Evolutionary conservation across 2,329 filamentous ascomycete genomes (phyloP).

Genomic region (Aspergillus sp.): DNA sequence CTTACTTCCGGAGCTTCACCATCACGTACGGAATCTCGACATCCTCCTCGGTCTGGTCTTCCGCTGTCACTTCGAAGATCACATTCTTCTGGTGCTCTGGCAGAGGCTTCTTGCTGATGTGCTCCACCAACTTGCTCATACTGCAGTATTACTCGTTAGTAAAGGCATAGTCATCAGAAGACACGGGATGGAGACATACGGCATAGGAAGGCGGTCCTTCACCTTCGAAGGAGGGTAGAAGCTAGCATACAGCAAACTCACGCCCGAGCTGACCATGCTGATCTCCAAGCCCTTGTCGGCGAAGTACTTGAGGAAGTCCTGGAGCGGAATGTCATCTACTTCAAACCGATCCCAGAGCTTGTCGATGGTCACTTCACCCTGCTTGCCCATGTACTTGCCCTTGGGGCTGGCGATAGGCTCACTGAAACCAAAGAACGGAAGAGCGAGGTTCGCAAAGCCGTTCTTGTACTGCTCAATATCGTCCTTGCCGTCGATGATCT

Average conservation of each 20-base stretch:
- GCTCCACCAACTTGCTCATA: conserved; percentile 83
- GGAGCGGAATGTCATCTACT: conserved; percentile 78
- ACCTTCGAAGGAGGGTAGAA: conserved; percentile 84
- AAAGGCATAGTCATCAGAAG: not conserved
- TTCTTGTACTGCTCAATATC: conserved; percentile 99
- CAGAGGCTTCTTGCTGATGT: conserved; percentile 87
- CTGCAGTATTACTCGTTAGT: conserved; percentile 49
- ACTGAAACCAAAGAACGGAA: conserved; percentile 98
- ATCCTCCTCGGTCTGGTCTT: conserved; percentile 85
- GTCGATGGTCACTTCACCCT: conserved; percentile 78
- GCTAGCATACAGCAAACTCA: conserved; percentile 88
- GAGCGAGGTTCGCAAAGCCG: conserved; percentile 91
- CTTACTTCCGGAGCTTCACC: conserved; percentile 64
- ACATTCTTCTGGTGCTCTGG: conserved; percentile 91
- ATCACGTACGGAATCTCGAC: conserved; percentile 97
- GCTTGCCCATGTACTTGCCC: conserved; percentile 78
- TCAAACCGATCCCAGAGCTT: conserved; percentile 99
- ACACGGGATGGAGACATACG: conserved; percentile 48
- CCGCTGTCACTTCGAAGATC: conserved; percentile 93
- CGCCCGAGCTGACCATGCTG: conserved; percentile 95
- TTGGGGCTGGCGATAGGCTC: conserved; percentile 94
- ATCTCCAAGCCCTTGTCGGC: conserved; percentile 76
- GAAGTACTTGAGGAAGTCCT: conserved; percentile 81
- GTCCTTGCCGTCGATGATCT: conserved; percentile 93
- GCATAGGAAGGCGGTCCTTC: conserved; percentile 75